These are phyloP conservation scores for Gyrodon lividus DNA, from an alignment of 768 basidiomycete genomes.

Conservation along the genomic window DNA sequence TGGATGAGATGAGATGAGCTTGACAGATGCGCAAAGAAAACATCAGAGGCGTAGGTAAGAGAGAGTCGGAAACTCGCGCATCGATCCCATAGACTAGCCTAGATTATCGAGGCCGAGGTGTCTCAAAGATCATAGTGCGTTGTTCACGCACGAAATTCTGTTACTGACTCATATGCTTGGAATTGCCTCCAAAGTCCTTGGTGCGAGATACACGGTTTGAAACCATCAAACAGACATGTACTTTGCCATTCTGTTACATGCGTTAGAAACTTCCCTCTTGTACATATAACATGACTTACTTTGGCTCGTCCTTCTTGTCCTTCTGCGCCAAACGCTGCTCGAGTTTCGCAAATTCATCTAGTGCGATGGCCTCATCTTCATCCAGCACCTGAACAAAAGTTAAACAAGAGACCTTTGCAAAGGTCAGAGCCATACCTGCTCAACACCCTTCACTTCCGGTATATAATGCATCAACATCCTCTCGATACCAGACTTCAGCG, in stretches of 20 bases:
- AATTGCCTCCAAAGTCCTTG: background rate
- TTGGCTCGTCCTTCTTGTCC: slow-evolving; percentile 40
- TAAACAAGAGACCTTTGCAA: slow-evolving; percentile 1
- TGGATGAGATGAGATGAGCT: no score
- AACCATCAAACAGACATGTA: slow-evolving; percentile 71
- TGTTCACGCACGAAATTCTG: no score
- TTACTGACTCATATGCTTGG: no score
- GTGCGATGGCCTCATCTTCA: slow-evolving; percentile 82
- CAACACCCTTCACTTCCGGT: slow-evolving; percentile 89
- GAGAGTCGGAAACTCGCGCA: no score
- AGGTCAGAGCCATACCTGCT: slow-evolving; percentile 55
- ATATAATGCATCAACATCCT: slow-evolving; percentile 99
- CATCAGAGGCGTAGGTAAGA: no score
- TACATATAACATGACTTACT: slow-evolving; percentile 38
- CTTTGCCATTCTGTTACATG: slow-evolving; percentile 61
- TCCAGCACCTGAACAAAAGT: slow-evolving; percentile 66
- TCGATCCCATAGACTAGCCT: no score
- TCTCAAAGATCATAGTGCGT: no score
- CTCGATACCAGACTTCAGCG: slow-evolving; percentile 95
- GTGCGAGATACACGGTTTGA: background rate
- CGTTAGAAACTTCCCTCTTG: slow-evolving; percentile 4
- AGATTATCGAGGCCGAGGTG: no score
- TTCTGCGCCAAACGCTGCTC: slow-evolving; percentile 62
- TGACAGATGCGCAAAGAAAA: no score
- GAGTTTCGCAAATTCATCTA: slow-evolving; percentile 87